Conservation (phyloP, 164 flowering plant species). For the Kingdonia uniflora region DNA sequence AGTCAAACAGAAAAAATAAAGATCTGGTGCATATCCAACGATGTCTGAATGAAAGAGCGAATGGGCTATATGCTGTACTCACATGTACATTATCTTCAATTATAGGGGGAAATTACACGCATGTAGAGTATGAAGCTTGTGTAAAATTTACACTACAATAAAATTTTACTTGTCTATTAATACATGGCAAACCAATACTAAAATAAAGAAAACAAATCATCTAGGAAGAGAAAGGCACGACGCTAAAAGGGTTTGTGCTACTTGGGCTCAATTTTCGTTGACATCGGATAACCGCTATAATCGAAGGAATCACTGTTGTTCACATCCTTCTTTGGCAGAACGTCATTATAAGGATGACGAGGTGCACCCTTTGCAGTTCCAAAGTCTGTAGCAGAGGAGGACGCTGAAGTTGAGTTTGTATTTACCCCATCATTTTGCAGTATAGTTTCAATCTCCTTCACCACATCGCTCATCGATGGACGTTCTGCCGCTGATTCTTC, state of each 20-base stretch:
- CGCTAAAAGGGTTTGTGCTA: constrained; percentile 15
- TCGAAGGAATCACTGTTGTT: constrained; percentile 45
- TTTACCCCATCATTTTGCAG: constrained; percentile 58
- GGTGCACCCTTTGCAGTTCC: constrained; percentile 25
- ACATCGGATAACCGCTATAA: constrained; percentile 57
- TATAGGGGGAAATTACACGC: too few species aligned
- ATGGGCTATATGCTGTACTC: too few species aligned
- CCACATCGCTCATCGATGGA: constrained; percentile 79
- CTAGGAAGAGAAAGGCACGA: too few species aligned
- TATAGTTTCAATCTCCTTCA: constrained; percentile 62
- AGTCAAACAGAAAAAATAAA: too few species aligned
- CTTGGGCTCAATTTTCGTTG: constrained; percentile 66
- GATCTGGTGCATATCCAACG: too few species aligned
- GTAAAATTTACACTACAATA: too few species aligned
- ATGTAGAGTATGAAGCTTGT: too few species aligned
- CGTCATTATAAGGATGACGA: constrained; percentile 50
- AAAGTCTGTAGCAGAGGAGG: constrained; percentile 85
- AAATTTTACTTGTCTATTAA: too few species aligned
- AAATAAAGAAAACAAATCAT: too few species aligned
- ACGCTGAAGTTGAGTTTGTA: constrained; percentile 66
- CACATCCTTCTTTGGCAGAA: constrained; percentile 28
- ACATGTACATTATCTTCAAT: too few species aligned
- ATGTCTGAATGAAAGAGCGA: too few species aligned
- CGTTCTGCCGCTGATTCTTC: constrained; percentile 79
- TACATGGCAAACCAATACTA: too few species aligned